phyloP scores from a whole-genome alignment of 345 rosid genomes.

The Excoecaria cochinchinensis region DNA sequence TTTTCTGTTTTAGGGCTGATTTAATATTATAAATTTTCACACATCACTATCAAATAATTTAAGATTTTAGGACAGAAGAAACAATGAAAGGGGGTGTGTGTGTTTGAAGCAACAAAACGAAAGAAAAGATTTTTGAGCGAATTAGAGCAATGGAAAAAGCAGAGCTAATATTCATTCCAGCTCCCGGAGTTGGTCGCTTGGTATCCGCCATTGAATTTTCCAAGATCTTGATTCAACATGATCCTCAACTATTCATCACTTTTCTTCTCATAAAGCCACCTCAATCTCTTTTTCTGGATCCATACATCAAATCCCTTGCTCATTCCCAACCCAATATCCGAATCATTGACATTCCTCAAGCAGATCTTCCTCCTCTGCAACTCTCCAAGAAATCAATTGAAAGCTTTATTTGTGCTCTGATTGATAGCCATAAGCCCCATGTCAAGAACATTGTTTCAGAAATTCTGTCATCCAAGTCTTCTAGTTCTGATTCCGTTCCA shows the following conservation, averaged over 20 bases:
- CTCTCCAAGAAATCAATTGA: slow-evolving; percentile 22
- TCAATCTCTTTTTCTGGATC: not conserved
- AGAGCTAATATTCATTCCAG: slow-evolving; percentile 38
- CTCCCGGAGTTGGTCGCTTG: slow-evolving; percentile 42
- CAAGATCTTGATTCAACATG: slow-evolving; percentile 32
- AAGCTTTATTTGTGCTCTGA: not conserved
- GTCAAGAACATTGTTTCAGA: not conserved
- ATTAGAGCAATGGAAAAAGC: slow-evolving; percentile 22
- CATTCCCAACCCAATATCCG: slow-evolving; percentile 32
- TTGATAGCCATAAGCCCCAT: not conserved
- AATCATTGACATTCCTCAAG: slow-evolving; percentile 32
- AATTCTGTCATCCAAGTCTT: slow-evolving; percentile 2
- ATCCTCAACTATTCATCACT: slow-evolving; percentile 33
- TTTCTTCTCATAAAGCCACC: slow-evolving; percentile 26
- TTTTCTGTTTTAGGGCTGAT: too few species aligned
- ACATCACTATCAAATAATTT: too few species aligned
- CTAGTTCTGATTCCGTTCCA: not conserved
- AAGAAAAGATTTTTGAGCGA: too few species aligned
- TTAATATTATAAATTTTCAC: too few species aligned
- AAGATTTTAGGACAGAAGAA: too few species aligned
- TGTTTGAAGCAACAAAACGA: too few species aligned
- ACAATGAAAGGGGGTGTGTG: too few species aligned
- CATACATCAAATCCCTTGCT: slow-evolving; percentile 15
- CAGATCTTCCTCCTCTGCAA: slow-evolving; percentile 27
- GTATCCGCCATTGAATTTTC: slow-evolving; percentile 48